Conservation (phyloP, 768 basidiomycete species). For the Cystofilobasidium ferigula region DNA sequence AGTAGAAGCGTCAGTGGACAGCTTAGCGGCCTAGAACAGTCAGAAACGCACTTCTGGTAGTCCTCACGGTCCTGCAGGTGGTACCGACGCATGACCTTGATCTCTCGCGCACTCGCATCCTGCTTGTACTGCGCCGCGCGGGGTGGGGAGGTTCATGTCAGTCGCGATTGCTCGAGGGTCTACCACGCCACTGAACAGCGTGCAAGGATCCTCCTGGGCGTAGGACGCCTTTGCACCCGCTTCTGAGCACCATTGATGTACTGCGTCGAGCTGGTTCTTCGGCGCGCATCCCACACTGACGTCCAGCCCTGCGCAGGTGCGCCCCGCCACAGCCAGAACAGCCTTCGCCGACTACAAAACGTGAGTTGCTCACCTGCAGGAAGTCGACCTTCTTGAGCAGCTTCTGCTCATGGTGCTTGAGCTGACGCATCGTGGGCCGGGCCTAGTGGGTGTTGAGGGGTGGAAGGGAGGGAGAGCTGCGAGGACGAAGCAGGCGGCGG, state of each 20-base stretch:
- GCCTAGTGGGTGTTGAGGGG: not conserved
- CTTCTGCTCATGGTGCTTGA: slow-evolving; percentile 93
- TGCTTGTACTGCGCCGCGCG: slow-evolving; percentile 72
- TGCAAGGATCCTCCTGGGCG: not conserved
- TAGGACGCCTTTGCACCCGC: too few relatives aligned
- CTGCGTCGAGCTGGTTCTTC: too few relatives aligned
- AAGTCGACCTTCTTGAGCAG: slow-evolving; percentile 95
- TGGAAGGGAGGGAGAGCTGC: not conserved
- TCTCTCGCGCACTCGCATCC: slow-evolving; percentile 79
- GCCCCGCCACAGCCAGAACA: too few relatives aligned
- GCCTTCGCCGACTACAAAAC: too few relatives aligned
- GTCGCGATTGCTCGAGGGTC: too few relatives aligned
- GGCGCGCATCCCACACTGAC: too few relatives aligned
- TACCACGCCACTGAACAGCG: not conserved
- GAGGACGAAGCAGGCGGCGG: not conserved
- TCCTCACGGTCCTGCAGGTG: slow-evolving; percentile 91
- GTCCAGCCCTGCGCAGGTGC: too few relatives aligned
- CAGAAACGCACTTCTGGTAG: slow-evolving; percentile 62
- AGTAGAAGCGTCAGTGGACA: not conserved
- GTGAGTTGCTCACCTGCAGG: slow-evolving; percentile 57
- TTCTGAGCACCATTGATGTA: too few relatives aligned
- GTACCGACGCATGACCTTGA: slow-evolving; percentile 87
- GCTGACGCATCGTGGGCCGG: slow-evolving; percentile 58
- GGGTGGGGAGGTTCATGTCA: not conserved
- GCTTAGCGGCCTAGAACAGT: not conserved